Conservation (phyloP, 192 early-diverging fungal genomes). For the Coemansia sp. region DNA sequence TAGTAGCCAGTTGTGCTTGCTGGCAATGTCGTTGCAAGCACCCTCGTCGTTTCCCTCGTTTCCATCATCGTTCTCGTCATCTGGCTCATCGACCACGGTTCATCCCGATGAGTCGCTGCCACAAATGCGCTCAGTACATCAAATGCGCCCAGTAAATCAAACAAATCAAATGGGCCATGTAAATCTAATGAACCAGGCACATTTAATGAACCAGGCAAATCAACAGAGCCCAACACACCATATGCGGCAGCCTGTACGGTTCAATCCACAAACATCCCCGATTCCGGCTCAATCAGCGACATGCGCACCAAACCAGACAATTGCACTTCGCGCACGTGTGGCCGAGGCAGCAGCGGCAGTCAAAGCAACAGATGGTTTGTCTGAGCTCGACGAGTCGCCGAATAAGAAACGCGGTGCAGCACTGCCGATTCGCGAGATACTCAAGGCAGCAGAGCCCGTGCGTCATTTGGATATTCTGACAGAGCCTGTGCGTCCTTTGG, state of each 20-base stretch:
- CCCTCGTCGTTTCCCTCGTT: background rate
- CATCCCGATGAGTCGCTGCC: background rate
- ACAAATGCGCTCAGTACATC: background rate
- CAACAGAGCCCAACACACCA: slow-evolving; percentile 10
- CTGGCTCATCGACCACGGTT: background rate
- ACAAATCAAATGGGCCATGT: background rate
- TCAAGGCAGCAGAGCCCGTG: slow-evolving; percentile 11
- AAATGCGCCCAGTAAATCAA: background rate
- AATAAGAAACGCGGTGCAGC: slow-evolving; percentile 9
- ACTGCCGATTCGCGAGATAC: slow-evolving; percentile 20
- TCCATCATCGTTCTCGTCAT: background rate
- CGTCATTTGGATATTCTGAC: background rate
- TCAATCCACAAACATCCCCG: slow-evolving; percentile 14
- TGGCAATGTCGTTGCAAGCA: slow-evolving; percentile 17
- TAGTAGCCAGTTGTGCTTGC: slow-evolving; percentile 25
- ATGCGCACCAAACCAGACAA: slow-evolving; percentile 15
- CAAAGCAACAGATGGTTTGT: background rate
- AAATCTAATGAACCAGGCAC: no score
- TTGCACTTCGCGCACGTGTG: slow-evolving; percentile 24
- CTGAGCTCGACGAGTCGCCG: background rate
- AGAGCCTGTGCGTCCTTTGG: background rate
- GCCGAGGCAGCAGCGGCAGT: background rate
- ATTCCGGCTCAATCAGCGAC: background rate
- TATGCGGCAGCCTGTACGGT: slow-evolving; percentile 26
- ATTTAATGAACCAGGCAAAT: background rate